Conservation (phyloP, 306 rosid genomes). For the Ormosia semicastrata region DNA sequence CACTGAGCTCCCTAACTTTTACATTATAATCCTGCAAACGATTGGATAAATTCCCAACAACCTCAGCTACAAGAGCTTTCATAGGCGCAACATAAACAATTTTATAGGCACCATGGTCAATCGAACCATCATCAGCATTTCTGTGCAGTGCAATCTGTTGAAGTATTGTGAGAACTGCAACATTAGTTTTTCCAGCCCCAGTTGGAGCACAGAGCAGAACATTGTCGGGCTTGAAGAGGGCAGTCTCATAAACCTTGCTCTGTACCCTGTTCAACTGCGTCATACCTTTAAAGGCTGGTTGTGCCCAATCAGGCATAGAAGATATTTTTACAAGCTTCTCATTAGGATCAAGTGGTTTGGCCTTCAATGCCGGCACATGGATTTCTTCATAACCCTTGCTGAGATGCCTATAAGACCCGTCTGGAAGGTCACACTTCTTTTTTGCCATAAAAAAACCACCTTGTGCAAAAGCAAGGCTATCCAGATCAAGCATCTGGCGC, state of each 20-base stretch:
- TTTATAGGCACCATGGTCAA: constrained; percentile 77
- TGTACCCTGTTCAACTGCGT: constrained; percentile 90
- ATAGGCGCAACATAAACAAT: constrained; percentile 97
- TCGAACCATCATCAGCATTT: constrained; percentile 79
- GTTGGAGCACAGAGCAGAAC: constrained; percentile 94
- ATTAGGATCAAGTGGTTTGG: constrained; percentile 63
- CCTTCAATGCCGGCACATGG: constrained; percentile 84
- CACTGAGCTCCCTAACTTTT: constrained; percentile 87
- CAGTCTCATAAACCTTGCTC: constrained; percentile 86
- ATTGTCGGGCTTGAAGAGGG: constrained; percentile 69
- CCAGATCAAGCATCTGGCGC: constrained; percentile 84
- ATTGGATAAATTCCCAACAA: constrained; percentile 91
- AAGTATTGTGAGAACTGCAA: constrained; percentile 91
- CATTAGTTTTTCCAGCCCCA: constrained; percentile 99
- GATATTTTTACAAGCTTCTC: constrained; percentile 76
- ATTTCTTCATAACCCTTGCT: constrained; percentile 90
- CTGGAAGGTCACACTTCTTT: constrained; percentile 74
- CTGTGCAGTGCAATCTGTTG: constrained; percentile 80
- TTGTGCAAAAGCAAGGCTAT: constrained; percentile 71
- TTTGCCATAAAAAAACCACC: constrained; percentile 71
- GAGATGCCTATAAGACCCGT: constrained; percentile 70
- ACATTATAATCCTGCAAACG: constrained; percentile 88
- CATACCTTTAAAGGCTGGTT: constrained; percentile 91
- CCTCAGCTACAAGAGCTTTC: constrained; percentile 99
- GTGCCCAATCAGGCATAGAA: constrained; percentile 93